Conservation (phyloP, 495 filamentous ascomycete genomes). For the Podospora fimiseda region DNA sequence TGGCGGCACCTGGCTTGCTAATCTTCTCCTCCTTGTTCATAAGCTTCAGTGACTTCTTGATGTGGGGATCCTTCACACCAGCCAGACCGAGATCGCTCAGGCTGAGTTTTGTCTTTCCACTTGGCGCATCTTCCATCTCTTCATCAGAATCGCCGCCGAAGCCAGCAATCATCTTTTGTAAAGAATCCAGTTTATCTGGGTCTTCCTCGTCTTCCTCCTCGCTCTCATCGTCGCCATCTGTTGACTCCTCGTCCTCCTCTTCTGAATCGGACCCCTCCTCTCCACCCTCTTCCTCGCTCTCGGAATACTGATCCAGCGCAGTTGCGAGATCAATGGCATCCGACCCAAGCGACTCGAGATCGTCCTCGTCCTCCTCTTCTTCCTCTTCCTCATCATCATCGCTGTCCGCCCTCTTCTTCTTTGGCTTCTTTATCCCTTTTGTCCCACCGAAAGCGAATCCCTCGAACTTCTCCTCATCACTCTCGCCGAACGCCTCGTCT, state of each 20-base stretch:
- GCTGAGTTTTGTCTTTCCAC: constrained; percentile 64
- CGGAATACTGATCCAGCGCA: constrained; percentile 66
- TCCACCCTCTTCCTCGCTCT: constrained; percentile 30
- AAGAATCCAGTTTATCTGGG: constrained; percentile 52
- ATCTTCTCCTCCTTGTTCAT: constrained; percentile 49
- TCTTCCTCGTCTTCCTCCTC: constrained; percentile 52
- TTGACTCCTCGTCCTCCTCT: constrained; percentile 39
- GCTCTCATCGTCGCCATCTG: constrained; percentile 40
- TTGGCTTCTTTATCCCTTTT: constrained; percentile 44
- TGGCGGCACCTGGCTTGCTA: constrained; percentile 49
- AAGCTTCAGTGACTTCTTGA: constrained; percentile 75
- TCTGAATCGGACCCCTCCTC: constrained; percentile 25
- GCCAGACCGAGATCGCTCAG: constrained; percentile 66
- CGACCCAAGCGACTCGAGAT: constrained; percentile 58
- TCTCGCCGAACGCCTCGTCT: constrained; percentile 88
- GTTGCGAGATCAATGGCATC: constrained; percentile 80
- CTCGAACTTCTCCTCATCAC: constrained; percentile 77
- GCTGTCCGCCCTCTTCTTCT: constrained; percentile 24
- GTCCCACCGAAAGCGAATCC: constrained; percentile 68
- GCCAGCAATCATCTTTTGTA: constrained; percentile 65
- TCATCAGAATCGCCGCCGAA: constrained; percentile 40
- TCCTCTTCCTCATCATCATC: constrained; percentile 48
- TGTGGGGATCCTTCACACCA: constrained; percentile 63
- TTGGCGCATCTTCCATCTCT: constrained; percentile 28
- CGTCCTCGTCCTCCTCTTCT: constrained; percentile 53